Evolutionary conservation across 768 basidiomycete species (phyloP).

Genomic region (Auriscalpium microsporum): DNA sequence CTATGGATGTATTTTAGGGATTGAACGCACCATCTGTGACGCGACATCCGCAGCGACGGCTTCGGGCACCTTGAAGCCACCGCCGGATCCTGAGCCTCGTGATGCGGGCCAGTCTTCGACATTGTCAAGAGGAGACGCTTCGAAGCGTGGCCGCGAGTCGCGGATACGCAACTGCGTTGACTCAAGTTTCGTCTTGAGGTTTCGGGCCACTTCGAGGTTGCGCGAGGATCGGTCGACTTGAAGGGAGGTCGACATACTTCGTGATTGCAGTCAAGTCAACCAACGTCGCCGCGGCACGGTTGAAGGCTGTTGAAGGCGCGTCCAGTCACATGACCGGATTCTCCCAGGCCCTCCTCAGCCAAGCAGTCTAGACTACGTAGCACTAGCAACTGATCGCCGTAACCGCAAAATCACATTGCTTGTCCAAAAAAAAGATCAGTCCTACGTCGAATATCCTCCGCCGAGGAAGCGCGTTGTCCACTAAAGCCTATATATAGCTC

Average conservation of each 20-base stretch:
- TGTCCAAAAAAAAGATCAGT: too few relatives aligned
- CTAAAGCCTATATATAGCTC: too few relatives aligned
- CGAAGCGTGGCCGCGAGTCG: conserved; percentile 12
- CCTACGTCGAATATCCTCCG: too few relatives aligned
- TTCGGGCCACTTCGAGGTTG: conserved; percentile 6
- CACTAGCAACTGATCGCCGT: too few relatives aligned
- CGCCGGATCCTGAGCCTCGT: conserved; percentile 1
- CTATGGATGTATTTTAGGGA: not conserved
- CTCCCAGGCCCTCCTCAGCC: too few relatives aligned
- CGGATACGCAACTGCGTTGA: conserved; percentile 10
- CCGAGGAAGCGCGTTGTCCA: too few relatives aligned
- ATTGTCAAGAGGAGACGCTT: conserved; percentile 6
- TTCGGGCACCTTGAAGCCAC: conserved; percentile 5
- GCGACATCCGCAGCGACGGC: conserved; percentile 36
- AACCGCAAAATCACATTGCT: too few relatives aligned
- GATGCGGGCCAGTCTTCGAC: conserved; percentile 2
- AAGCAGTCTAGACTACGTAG: too few relatives aligned
- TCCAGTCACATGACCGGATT: too few relatives aligned
- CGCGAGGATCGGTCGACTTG: not conserved
- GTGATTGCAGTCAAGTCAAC: conserved; percentile 6
- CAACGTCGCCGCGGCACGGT: not conserved
- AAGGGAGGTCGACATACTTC: not conserved
- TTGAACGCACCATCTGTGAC: conserved; percentile 46
- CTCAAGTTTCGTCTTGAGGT: conserved; percentile 9
- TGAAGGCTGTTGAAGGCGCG: not conserved